Evolutionary conservation across 2,329 filamentous ascomycete genomes (phyloP).

Genomic region (Tolypocladium sp.): DNA sequence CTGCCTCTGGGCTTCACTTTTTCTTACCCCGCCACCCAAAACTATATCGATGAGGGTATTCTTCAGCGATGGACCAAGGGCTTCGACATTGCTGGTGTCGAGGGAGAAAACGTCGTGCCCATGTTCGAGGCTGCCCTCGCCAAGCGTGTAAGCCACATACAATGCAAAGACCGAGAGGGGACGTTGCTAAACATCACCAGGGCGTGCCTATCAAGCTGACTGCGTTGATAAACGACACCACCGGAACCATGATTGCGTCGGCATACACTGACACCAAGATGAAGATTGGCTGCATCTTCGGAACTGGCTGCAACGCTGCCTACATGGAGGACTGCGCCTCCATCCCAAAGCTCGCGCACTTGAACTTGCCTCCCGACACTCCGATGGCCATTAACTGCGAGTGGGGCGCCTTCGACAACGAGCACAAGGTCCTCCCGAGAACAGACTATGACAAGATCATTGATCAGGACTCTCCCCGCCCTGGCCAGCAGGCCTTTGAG

Average conservation of each 20-base stretch:
- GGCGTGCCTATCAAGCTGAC: slow-evolving; percentile 86
- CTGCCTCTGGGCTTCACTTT: slow-evolving; percentile 90
- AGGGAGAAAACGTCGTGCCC: slow-evolving; percentile 82
- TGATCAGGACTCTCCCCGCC: slow-evolving; percentile 84
- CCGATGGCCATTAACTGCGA: slow-evolving; percentile 97
- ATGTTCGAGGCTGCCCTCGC: slow-evolving; percentile 74
- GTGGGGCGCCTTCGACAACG: slow-evolving; percentile 94
- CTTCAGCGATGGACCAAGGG: slow-evolving; percentile 97
- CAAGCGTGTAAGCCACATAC: slow-evolving; percentile 31
- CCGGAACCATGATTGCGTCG: slow-evolving; percentile 91
- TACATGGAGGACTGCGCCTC: slow-evolving; percentile 93
- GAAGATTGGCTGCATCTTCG: slow-evolving; percentile 96
- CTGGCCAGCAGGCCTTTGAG: slow-evolving; percentile 91
- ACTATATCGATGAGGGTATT: slow-evolving; percentile 87
- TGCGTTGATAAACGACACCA: slow-evolving; percentile 95
- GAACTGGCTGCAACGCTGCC: slow-evolving; percentile 94
- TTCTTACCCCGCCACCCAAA: slow-evolving; percentile 87
- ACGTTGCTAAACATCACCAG: slow-evolving; percentile 29
- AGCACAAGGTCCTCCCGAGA: slow-evolving; percentile 76
- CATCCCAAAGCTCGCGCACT: slow-evolving; percentile 86
- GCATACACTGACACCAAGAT: slow-evolving; percentile 91
- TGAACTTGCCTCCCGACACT: slow-evolving; percentile 75
- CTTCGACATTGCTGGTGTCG: slow-evolving; percentile 86
- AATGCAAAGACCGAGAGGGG: slow-evolving; percentile 6
- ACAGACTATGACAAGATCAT: slow-evolving; percentile 82